These are phyloP conservation scores for Phytophthora vignae DNA, from an alignment of 352 stramenopile genomes.

Conservation along the genomic window DNA sequence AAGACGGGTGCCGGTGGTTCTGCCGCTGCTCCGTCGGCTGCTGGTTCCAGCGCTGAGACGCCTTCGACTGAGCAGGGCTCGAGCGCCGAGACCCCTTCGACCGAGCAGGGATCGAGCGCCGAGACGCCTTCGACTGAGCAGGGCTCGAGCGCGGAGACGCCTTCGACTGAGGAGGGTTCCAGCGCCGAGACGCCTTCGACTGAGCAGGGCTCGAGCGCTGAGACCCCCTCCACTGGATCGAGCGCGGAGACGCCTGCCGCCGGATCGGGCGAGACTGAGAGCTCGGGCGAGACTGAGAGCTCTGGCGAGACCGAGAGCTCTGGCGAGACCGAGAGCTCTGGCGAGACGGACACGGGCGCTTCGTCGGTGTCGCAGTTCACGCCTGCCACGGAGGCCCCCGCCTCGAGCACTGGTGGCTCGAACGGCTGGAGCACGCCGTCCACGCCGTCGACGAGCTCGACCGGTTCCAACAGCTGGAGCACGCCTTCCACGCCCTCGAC, in stretches of 20 bases:
- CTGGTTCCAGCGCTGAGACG: conserved; percentile 4
- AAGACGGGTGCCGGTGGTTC: not conserved
- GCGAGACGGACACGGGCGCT: not conserved
- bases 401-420: conserved; percentile 11
- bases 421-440: conserved; percentile 12
- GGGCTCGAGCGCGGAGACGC: not conserved
- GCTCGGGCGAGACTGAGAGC: conserved; percentile 7
- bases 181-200: not conserved
- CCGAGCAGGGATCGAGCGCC: not conserved
- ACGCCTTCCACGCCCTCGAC: not conserved
- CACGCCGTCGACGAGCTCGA: not conserved
- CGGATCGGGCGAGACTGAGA: too few relatives aligned
- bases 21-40: not conserved
- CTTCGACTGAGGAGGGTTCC: not conserved
- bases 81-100: not conserved
- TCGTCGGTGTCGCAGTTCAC: conserved; percentile 8
- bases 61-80: not conserved
- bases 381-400: conserved; percentile 4
- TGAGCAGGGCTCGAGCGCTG: too few relatives aligned
- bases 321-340: conserved; percentile 5
- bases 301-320: conserved; percentile 10
- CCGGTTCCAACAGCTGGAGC: not conserved
- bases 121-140: conserved; percentile 3
- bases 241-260: too few relatives aligned
- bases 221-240: too few relatives aligned